phyloP scores from a whole-genome alignment of 1,284 basidiomycete species.

The Hemileia vastatrix region DNA sequence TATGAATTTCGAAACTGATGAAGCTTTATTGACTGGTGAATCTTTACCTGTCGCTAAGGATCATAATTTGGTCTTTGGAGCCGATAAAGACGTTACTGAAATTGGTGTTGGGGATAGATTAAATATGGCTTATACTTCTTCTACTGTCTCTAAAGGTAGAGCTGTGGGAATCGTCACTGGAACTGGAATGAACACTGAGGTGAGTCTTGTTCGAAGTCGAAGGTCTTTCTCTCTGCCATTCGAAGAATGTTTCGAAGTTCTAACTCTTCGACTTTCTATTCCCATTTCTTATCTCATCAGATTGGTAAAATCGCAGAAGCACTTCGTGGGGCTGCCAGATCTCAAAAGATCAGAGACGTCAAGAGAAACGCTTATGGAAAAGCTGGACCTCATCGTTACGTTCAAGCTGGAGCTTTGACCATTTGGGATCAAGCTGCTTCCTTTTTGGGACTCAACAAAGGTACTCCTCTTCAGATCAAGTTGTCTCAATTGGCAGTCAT shows the following conservation, averaged over 20 bases:
- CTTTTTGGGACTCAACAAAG: constrained; percentile 44
- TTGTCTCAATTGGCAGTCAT: constrained; percentile 44
- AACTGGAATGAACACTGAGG: constrained; percentile 58
- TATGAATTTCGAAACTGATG: constrained; percentile 54
- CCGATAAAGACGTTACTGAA: constrained; percentile 10
- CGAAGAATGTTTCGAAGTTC: neutral
- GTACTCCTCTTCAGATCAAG: constrained; percentile 45
- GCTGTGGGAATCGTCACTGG: constrained; percentile 54
- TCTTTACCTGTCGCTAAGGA: constrained; percentile 58
- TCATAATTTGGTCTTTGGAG: constrained; percentile 30
- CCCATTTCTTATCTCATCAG: neutral
- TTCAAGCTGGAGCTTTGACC: constrained; percentile 45
- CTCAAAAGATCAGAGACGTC: constrained; percentile 37
- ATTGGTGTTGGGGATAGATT: constrained; percentile 52
- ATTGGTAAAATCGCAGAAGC: constrained; percentile 42
- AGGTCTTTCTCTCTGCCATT: neutral
- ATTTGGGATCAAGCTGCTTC: constrained; percentile 41
- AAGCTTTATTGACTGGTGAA: constrained; percentile 62
- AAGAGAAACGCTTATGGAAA: constrained; percentile 45
- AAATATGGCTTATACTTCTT: constrained; percentile 56
- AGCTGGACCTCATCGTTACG: constrained; percentile 43
- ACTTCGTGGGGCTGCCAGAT: constrained; percentile 35
- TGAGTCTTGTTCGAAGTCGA: neutral
- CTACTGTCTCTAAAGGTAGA: constrained; percentile 58
- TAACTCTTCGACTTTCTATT: neutral